Percentiles rank a stretch among this genome's conserved stretches.
Conservation (phyloP, 1,139 yeast species). For the Kodamaea sp. region DNA sequence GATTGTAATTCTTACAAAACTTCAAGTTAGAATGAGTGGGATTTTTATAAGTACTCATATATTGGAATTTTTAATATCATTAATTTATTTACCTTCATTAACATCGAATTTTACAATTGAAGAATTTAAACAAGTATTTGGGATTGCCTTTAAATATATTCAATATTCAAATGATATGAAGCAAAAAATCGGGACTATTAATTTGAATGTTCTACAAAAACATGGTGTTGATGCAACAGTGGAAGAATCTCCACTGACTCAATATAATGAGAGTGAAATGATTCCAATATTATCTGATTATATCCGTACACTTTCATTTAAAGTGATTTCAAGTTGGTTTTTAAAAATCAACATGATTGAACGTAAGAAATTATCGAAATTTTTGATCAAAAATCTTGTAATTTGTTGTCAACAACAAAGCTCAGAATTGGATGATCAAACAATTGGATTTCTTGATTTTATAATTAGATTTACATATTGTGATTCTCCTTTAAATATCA, state of each 20-base stretch:
- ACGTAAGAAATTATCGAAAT: constrained; percentile 58
- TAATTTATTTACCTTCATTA: constrained; percentile 63
- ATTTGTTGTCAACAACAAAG: constrained; percentile 25
- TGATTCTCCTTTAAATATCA: constrained; percentile 54
- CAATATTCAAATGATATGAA: constrained; percentile 61
- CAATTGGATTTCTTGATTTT: constrained; percentile 65
- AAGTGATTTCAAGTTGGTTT: constrained; percentile 72
- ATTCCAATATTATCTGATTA: constrained; percentile 56
- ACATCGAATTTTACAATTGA: constrained; percentile 72
- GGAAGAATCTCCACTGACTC: constrained; percentile 49
- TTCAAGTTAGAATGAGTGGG: constrained; percentile 73
- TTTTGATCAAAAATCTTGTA: constrained; percentile 56
- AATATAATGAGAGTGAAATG: constrained; percentile 30
- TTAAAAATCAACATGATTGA: constrained; percentile 58
- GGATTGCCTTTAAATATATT: constrained; percentile 75
- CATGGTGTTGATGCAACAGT: constrained; percentile 45
- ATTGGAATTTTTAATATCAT: constrained; percentile 65
- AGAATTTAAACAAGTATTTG: constrained; percentile 77
- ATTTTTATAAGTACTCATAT: constrained; percentile 70
- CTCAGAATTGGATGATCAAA: constrained; percentile 43
- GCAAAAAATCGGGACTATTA: constrained; percentile 12
- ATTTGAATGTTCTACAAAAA: constrained; percentile 15
- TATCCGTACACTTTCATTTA: constrained; percentile 60
- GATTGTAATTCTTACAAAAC: constrained; percentile 58
- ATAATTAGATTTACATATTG: constrained; percentile 65